Evolutionary conservation across 116 monocot genomes (phyloP).

Genomic region (Phalaenopsis hybrid): DNA sequence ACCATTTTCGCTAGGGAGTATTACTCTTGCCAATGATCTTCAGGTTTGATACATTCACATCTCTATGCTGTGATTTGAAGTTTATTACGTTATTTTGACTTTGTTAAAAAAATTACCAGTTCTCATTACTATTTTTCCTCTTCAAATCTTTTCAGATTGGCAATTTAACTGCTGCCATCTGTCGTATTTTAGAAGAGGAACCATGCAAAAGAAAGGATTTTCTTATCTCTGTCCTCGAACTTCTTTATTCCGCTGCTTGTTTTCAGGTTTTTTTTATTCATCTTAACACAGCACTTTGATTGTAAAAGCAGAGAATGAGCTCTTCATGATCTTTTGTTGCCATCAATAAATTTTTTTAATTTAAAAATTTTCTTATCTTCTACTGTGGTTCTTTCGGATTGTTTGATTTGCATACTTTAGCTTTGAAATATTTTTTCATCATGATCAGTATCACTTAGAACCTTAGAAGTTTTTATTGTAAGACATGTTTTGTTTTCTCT

Average conservation of each 20-base stretch:
- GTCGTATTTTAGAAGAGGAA: conserved; percentile 39
- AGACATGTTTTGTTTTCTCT: too few relatives aligned
- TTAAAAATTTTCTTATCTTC: too few relatives aligned
- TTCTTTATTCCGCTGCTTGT: conserved; percentile 55
- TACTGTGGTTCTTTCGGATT: too few relatives aligned
- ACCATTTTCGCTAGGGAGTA: conserved; percentile 40
- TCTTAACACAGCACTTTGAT: neutral
- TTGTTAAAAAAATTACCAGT: neutral
- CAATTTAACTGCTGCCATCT: conserved; percentile 32
- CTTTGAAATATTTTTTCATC: too few relatives aligned
- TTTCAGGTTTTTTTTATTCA: conserved; percentile 50
- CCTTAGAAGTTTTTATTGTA: too few relatives aligned
- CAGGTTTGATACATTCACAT: conserved; percentile 37
- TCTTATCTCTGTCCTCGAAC: conserved; percentile 35
- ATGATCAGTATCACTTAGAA: too few relatives aligned
- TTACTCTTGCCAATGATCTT: conserved; percentile 35
- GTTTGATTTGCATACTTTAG: too few relatives aligned
- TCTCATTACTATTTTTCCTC: neutral
- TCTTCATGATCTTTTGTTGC: too few relatives aligned
- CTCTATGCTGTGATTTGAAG: neutral
- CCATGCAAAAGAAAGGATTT: conserved; percentile 35
- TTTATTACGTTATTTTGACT: neutral
- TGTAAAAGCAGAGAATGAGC: neutral
- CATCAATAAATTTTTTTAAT: too few relatives aligned
- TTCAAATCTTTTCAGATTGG: conserved; percentile 35